phyloP scores from a whole-genome alignment of 768 basidiomycete genomes.

The Xanthoconium stramineum region DNA sequence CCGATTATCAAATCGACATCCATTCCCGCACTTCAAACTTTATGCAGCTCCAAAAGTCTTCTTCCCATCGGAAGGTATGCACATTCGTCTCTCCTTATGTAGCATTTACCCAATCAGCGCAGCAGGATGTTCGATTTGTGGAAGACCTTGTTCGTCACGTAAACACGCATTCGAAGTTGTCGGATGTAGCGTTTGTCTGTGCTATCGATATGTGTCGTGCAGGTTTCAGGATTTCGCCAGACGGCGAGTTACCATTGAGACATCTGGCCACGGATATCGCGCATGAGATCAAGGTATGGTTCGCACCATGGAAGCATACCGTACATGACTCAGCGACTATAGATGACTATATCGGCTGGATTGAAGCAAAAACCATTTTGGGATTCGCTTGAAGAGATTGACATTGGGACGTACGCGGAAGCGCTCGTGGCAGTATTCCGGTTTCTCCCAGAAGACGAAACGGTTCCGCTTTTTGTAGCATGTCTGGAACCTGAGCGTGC shows the following conservation, averaged over 20 bases:
- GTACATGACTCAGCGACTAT: slow-evolving; percentile 1
- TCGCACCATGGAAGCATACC: slow-evolving; percentile 18
- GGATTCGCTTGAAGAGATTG: slow-evolving; percentile 66
- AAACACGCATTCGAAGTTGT: slow-evolving; percentile 49
- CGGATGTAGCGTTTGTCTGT: slow-evolving; percentile 68
- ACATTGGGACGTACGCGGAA: slow-evolving; percentile 74
- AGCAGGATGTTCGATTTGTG: slow-evolving; percentile 51
- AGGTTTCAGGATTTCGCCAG: slow-evolving; percentile 49
- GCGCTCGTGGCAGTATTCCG: slow-evolving; percentile 71
- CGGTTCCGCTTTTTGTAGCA: slow-evolving; percentile 53
- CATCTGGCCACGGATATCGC: slow-evolving; percentile 69
- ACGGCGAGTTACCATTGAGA: slow-evolving; percentile 60
- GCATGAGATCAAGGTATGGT: slow-evolving; percentile 70
- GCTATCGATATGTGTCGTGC: slow-evolving; percentile 76
- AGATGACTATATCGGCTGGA: slow-evolving; percentile 25
- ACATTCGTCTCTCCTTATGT: not conserved
- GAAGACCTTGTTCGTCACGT: slow-evolving; percentile 63
- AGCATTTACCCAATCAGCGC: not conserved
- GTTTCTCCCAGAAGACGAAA: slow-evolving; percentile 62
- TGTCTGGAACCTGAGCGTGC: slow-evolving; percentile 77
- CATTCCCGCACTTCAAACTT: slow-evolving; percentile 32
- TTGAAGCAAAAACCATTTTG: slow-evolving; percentile 61
- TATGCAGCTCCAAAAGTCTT: slow-evolving; percentile 28
- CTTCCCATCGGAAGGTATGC: slow-evolving; percentile 31
- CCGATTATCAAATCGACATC: slow-evolving; percentile 47